Base-by-base conservation (phyloP, 495 filamentous ascomycete species). In the Aspergillus olivimuriae region DNA sequence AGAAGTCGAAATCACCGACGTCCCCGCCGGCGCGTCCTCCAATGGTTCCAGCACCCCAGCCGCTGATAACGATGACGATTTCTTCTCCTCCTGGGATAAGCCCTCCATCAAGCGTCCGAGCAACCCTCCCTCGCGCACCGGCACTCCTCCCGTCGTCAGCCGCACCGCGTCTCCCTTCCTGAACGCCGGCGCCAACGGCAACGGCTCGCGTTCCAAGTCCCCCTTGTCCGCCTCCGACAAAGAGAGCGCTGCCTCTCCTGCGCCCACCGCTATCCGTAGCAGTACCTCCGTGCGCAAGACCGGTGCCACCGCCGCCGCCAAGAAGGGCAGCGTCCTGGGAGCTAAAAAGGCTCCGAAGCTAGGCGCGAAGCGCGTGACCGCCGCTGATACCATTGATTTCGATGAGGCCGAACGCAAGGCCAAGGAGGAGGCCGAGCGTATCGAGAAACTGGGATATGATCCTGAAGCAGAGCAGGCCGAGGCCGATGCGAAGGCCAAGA, bases 31-130 rank as follows among this genome's bases (percentile, higher is more conserved):
- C 22, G 73, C 69, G 18, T 60, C 73, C 17, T 65, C 71, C 26
- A 83, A 86, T 47, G 80, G 77, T 50, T 73, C 81, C 1, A 74
- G 69, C 55, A 89, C 88, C 15, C 86, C 87, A 30, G 74, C 83
- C 34, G 81, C 76, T 40, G 91, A 97, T 46, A 66, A 72, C 18
- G 88, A 85, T 7, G 89, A 94, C 50, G 91, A 97, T 62, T 98
- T 97, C 76, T 98, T 97, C 72, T 94, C 91, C 7, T 94, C 89
- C 0, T 98, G 91, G 90, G 94, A 97, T 61, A 95, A 95, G 66
- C 92, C 92, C 3, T 78, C 89, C 3, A 95, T 98, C 70, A 98
- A 97, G 72, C 85, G 90, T 44, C 94, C 90, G 7, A 95, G 86
- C 53, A 92, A 94, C 47, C 92, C 92, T 20, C 80, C 91, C 22